A percentile compares a stretch with the other conserved stretches of the same genome.
Evolutionary conservation across 225 moss, liverwort and hornwort species (phyloP).

Genomic region (Bryum argenteum): DNA sequence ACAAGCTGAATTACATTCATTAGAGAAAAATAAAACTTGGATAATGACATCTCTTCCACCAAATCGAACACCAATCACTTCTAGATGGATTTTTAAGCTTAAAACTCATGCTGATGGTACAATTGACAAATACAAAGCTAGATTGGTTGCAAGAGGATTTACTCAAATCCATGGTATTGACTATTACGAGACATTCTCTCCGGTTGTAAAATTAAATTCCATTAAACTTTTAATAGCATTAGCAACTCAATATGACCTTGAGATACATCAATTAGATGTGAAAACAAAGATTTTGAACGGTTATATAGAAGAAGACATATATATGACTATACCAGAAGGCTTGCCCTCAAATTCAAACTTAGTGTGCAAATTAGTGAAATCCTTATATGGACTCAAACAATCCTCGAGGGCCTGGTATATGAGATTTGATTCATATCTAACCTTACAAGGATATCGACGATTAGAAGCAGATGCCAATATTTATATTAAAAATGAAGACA

Average conservation of each 20-base stretch:
- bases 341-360: not conserved
- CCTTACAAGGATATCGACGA: not conserved
- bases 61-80: not conserved
- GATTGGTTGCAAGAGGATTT: too few relatives aligned
- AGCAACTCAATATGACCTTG: too few relatives aligned
- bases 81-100: not conserved
- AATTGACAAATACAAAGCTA: too few relatives aligned
- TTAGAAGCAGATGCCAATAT: not conserved
- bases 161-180: not conserved
- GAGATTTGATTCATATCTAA: not conserved
- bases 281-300: too few relatives aligned
- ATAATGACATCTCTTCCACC: not conserved
- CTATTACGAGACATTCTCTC: not conserved
- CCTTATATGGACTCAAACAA: not conserved
- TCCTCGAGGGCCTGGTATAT: not conserved
- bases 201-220: too few relatives aligned
- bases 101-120: too few relatives aligned
- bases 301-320: too few relatives aligned
- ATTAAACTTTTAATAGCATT: too few relatives aligned
- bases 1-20: not conserved
- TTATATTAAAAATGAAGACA: not conserved
- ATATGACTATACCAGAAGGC: not conserved
- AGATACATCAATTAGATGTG: too few relatives aligned
- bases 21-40: not conserved
- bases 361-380: not conserved